Percentiles rank a stretch among this genome's conserved stretches.
phyloP scores from a whole-genome alignment of 352 stramenopile genomes.

The Globisporangium nagaii region DNA sequence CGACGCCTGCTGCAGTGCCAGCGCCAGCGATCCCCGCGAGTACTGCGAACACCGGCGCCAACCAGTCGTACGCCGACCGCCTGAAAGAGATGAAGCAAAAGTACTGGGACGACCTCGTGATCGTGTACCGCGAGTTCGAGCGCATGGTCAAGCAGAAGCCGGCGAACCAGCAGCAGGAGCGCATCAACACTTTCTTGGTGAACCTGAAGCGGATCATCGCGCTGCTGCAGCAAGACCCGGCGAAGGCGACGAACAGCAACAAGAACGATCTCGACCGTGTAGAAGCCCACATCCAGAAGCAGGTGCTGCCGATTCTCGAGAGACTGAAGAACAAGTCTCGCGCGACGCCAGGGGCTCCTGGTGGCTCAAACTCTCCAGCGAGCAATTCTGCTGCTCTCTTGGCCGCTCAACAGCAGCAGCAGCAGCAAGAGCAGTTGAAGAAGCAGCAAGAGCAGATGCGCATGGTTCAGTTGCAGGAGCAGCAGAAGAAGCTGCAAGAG shows the following conservation, averaged over 20 bases:
- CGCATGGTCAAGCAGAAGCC: constrained; percentile 83
- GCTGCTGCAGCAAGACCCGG: constrained; percentile 71
- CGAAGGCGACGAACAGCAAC: constrained; percentile 70
- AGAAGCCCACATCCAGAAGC: constrained; percentile 78
- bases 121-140: constrained; percentile 83
- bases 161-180: constrained; percentile 70
- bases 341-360: constrained; percentile 13
- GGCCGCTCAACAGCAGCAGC: constrained; percentile 7
- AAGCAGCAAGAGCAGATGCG: constrained; percentile 63
- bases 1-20: constrained; percentile 2
- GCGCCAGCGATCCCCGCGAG: constrained; percentile 13
- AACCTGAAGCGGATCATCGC: constrained; percentile 80
- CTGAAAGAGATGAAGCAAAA: constrained; percentile 74
- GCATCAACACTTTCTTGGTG: constrained; percentile 76
- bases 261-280: constrained; percentile 78
- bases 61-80: constrained; percentile 60
- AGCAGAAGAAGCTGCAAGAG: constrained; percentile 68
- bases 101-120: constrained; percentile 80
- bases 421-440: constrained; percentile 53
- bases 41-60: constrained; percentile 13
- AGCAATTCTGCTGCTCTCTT: constrained; percentile 2
- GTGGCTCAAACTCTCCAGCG: constrained; percentile 11
- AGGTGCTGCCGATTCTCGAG: constrained; percentile 74
- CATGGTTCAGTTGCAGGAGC: constrained; percentile 46
- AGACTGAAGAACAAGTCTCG: constrained; percentile 71